phyloP scores from a whole-genome alignment of 2,329 filamentous ascomycete genomes.

The Trichoderma harzianum region DNA sequence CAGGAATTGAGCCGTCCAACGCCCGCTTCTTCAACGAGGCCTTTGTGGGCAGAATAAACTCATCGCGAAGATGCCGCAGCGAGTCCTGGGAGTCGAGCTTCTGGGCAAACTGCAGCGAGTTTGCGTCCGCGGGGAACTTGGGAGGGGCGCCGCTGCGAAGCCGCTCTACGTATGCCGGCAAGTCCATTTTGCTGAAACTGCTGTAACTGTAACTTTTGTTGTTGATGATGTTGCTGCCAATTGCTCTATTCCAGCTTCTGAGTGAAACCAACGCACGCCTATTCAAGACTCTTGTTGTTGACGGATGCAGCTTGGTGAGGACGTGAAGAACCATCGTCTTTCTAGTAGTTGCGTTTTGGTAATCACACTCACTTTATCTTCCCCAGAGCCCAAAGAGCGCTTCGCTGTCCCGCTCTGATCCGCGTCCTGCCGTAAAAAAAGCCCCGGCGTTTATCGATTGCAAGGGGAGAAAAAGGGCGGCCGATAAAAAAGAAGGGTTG shows the following conservation, averaged over 20 bases:
- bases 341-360: not conserved
- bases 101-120: constrained; percentile 46
- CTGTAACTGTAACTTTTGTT: not conserved
- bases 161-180: constrained; percentile 37
- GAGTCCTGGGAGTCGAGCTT: constrained; percentile 58
- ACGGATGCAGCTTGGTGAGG: not conserved
- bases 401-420: not conserved
- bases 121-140: constrained; percentile 48
- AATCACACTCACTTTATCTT: constrained; percentile 19
- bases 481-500: not conserved
- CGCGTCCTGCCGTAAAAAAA: not conserved
- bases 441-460: not conserved
- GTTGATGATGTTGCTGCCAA: not conserved
- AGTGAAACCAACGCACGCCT: not conserved
- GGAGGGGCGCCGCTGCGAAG: constrained; percentile 41
- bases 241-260: not conserved
- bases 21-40: constrained; percentile 64
- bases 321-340: not conserved
- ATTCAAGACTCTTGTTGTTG: constrained; percentile 1
- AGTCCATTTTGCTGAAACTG: constrained; percentile 35
- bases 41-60: constrained; percentile 77
- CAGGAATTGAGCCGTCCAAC: constrained; percentile 44
- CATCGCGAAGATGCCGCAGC: constrained; percentile 58
- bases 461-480: not conserved
- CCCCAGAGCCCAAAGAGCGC: not conserved